Evolutionary conservation across 2,329 filamentous ascomycete species (phyloP).

Genomic region (Sporothrix schenckii): DNA sequence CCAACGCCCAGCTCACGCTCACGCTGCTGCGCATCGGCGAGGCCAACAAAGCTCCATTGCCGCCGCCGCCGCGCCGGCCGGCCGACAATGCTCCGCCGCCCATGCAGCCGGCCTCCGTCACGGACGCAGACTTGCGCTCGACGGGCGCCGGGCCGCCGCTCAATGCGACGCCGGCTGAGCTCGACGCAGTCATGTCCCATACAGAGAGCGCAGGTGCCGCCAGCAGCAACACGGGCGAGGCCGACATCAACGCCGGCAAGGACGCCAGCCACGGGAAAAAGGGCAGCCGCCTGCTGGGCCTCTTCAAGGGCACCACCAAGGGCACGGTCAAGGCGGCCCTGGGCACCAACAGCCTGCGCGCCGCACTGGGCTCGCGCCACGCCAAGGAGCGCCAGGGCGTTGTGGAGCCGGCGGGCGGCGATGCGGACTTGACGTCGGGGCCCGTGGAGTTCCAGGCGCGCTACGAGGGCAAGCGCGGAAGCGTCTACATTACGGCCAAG

Average conservation of each 20-base stretch:
- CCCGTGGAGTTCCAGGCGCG: constrained; percentile 77
- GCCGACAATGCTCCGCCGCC: constrained; percentile 44
- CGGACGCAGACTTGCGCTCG: constrained; percentile 55
- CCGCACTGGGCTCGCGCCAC: constrained; percentile 61
- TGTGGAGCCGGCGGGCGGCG: constrained; percentile 52
- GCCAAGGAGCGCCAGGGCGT: constrained; percentile 74
- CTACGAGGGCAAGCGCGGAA: constrained; percentile 71
- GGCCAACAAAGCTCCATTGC: constrained; percentile 65
- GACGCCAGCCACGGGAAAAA: constrained; percentile 46
- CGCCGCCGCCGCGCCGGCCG: constrained; percentile 64
- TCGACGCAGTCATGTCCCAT: constrained; percentile 63
- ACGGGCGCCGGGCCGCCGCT: constrained; percentile 50
- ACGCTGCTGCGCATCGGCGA: constrained; percentile 82
- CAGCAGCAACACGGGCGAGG: constrained; percentile 44
- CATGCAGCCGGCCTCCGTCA: constrained; percentile 43
- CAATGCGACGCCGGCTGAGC: constrained; percentile 65
- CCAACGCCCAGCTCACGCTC: constrained; percentile 80
- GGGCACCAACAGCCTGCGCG: constrained; percentile 72
- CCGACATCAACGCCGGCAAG: constrained; percentile 55
- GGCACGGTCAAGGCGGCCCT: constrained; percentile 71
- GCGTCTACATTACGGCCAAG: constrained; percentile 69
- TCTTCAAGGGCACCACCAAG: constrained; percentile 71
- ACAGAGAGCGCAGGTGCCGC: constrained; percentile 40
- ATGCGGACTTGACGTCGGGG: constrained; percentile 56
- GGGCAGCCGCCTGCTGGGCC: constrained; percentile 56